A percentile compares a stretch with the other conserved stretches of the same genome.
Conservation (phyloP, 2,329 filamentous ascomycete genomes). For the Ophiostoma novo-ulmi region DNA sequence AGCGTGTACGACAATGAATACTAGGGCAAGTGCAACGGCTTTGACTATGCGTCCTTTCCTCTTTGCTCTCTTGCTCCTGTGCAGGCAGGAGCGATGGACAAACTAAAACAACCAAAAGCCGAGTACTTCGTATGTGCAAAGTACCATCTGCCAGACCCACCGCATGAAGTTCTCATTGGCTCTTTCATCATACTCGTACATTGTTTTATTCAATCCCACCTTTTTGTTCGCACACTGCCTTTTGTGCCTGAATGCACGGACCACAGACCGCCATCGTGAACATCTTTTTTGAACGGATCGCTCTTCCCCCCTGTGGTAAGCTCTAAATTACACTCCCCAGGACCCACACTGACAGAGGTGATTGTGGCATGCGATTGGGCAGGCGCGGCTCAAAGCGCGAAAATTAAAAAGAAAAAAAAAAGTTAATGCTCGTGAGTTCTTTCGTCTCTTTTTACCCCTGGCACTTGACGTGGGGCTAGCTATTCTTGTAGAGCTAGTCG, state of each 20-base stretch:
- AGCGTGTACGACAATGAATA: not conserved
- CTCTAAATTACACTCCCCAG: not conserved
- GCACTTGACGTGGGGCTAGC: conserved; percentile 1
- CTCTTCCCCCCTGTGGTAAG: not conserved
- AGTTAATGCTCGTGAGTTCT: not conserved
- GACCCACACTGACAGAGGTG: not conserved
- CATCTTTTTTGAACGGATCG: not conserved
- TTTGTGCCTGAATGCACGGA: conserved; percentile 12
- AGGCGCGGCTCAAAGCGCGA: not conserved
- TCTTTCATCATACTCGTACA: too few species aligned
- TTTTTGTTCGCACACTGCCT: not conserved
- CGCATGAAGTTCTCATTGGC: not conserved
- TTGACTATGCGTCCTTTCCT: not conserved
- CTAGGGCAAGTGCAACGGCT: not conserved
- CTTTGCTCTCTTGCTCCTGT: not conserved
- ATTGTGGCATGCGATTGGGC: not conserved
- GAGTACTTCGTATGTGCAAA: not conserved
- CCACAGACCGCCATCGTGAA: not conserved
- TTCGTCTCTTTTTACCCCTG: conserved; percentile 6
- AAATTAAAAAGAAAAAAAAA: not conserved
- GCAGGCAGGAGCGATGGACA: not conserved
- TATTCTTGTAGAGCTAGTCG: not conserved
- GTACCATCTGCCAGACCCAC: not conserved
- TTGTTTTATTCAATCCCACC: too few species aligned
- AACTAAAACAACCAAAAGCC: not conserved